phyloP scores from a whole-genome alignment of 2,329 filamentous ascomycete genomes.

The Botrytis porri region DNA sequence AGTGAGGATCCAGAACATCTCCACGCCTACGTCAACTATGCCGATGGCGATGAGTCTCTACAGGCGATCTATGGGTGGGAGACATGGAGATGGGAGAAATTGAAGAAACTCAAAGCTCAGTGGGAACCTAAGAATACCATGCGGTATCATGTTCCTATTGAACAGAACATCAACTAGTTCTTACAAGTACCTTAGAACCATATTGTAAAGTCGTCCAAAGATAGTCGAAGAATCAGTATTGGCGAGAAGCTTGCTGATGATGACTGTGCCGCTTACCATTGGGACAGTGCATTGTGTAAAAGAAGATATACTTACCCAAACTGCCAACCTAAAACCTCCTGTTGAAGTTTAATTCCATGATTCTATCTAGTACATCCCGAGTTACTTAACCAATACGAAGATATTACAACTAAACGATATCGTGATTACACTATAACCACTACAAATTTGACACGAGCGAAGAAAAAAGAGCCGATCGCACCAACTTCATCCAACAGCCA shows the following conservation, averaged over 20 bases:
- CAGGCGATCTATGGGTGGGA: slow-evolving; percentile 48
- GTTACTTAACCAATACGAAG: not conserved
- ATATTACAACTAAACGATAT: not conserved
- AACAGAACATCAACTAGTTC: not conserved
- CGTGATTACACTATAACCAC: not conserved
- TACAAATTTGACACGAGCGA: not conserved
- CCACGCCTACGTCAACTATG: slow-evolving; percentile 49
- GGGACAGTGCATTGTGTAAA: not conserved
- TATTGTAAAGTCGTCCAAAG: not conserved
- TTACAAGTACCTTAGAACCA: not conserved
- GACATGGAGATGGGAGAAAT: slow-evolving; percentile 46
- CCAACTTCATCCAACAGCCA: not conserved
- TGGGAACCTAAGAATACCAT: slow-evolving; percentile 48
- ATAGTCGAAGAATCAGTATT: not conserved
- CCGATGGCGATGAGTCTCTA: slow-evolving; percentile 45
- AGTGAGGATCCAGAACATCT: not conserved
- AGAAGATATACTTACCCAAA: not conserved
- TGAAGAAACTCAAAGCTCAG: slow-evolving; percentile 46
- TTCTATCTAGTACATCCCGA: not conserved
- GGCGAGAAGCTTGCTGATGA: not conserved
- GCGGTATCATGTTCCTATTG: slow-evolving; percentile 40
- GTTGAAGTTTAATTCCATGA: not conserved
- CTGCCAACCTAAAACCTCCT: not conserved
- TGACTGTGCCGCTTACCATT: not conserved
- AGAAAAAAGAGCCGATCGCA: not conserved